Evolutionary conservation across 768 basidiomycete genomes (phyloP), one percentile per base, ranked within the genome.

Genomic region (Thelephora ganbajun): DNA sequence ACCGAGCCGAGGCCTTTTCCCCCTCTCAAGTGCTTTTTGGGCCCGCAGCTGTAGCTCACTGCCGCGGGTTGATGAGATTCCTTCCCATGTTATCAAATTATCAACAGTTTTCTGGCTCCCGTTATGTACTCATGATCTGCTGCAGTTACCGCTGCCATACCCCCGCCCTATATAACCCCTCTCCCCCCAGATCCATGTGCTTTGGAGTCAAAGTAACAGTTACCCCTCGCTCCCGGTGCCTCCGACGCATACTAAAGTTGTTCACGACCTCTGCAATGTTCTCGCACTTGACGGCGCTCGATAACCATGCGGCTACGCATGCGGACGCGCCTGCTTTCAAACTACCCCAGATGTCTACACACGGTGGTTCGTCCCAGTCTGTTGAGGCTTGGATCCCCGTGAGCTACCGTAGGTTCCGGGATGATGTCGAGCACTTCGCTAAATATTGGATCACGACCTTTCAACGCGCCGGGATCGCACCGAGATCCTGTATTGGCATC

Each of bases 231-330:
- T 11, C 37, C 11, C 37, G n/a, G 16, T 20, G 37, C 16, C 20
- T 44, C 26, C 43, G 48, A 61, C 59, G 60, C 37, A 52, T 45
- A 41, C 44, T 11, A 16, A 16, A 41, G 37, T 11, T 14, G 47
- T 41, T 23, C 39, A 41, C 22, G 14, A 41, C 18, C 16, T 14
- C 39, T 11, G 37, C 37, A 11, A 18, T 41, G 22, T 43, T 59
- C 33, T 73, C 77, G 41, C 83, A 85, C 60, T 73, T 86, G 20
- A 73, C 78, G 33, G 66, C 81, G 53, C 72, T 85, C 51, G 69
- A 80, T 49, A 63, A 71, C 42, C 74, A 71, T 52, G 71, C 78
- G n/a, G 53, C 66, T 43, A 67, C 61, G 49, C 69, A 69, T 57
- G 67, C 79, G 14, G 63, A 67, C 22, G 61, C 69, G 2, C 67